phyloP scores from a whole-genome alignment of 345 rosid species.

The Hibiscus syriacus region DNA sequence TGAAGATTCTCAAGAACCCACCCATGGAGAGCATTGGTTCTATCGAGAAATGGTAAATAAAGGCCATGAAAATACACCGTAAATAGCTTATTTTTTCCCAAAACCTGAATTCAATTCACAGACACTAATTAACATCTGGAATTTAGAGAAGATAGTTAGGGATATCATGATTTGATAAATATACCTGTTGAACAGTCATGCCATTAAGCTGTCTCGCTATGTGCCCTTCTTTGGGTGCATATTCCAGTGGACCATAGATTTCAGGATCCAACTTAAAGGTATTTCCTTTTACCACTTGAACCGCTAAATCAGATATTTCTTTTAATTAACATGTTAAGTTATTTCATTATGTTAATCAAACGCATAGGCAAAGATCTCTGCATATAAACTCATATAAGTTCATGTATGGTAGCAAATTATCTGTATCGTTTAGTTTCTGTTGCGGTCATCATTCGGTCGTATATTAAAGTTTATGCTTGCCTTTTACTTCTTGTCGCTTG shows the following conservation, averaged over 20 bases:
- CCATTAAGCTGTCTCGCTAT: constrained; percentile 61
- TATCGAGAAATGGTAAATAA: constrained; percentile 79
- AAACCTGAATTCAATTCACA: constrained; percentile 71
- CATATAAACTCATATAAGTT: too few species aligned
- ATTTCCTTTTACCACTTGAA: too few species aligned
- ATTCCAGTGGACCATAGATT: constrained; percentile 59
- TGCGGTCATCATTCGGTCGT: not conserved
- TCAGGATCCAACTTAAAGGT: constrained; percentile 73
- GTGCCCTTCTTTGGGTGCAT: constrained; percentile 85
- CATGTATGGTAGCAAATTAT: not conserved
- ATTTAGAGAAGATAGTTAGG: too few species aligned
- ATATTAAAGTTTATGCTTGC: not conserved
- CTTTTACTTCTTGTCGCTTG: constrained; percentile 5
- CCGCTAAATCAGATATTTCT: too few species aligned
- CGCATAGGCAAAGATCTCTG: not conserved
- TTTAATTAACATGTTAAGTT: not conserved
- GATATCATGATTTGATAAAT: not conserved
- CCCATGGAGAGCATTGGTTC: constrained; percentile 71
- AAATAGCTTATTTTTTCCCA: constrained; percentile 62
- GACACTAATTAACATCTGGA: not conserved
- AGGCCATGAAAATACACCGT: constrained; percentile 75
- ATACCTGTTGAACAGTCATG: constrained; percentile 73
- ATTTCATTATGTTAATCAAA: not conserved
- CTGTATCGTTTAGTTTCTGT: not conserved
- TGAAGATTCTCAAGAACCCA: too few species aligned